Base-by-base conservation (phyloP, 148 eudicot species). In the Chenopodium album region DNA sequence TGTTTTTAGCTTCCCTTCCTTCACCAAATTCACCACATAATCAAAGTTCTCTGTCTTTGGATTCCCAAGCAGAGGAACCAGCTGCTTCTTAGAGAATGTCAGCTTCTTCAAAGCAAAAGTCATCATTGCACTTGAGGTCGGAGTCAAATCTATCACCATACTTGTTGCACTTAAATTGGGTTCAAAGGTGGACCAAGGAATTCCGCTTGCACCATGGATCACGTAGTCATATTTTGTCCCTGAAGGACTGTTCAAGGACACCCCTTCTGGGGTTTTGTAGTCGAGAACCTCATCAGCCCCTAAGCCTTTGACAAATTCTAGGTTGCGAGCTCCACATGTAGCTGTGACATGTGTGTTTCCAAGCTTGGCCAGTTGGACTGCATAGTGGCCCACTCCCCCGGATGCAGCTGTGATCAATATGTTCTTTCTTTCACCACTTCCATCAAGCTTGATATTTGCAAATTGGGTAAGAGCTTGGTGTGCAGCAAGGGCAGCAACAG, bases 251-350 rank as follows among this genome's bases (percentile, higher is more conserved):
- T 81, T 89, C n/a, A 91, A 72, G 28, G 96, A 88, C 1, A 86
- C 90, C 26, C 98, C 98, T 2, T 92, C 94, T 0, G 92, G 93
- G 47, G 96, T 91, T 78, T 84, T 90, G 82, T 94, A 94, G 88
- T 94, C 98, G 2, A 94, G 59, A 44, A 94, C 92, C 85, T 94
- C 98, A 20, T 92, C 92, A 0, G 98, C 98, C 9, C 98, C 94
- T 73, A 92, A 83, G 73, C 87, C 85, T 83, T 86, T 91, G 54
- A 92, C 93, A 28, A 94, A 80, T 3, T 89, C 91, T 1, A 91
- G 37, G 85, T 91, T 94, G 31, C 92, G 94, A 13, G 91, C 90
- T 31, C 97, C 94, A 79, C 98, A 94, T 0, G 97, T 94, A 47
- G 94, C 90, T 0, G 97, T 94, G 14, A 94, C 93, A 5, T 92